Percentiles rank a stretch among this genome's conserved stretches.
phyloP scores from a whole-genome alignment of 371 early-diverging fungal species.

The Circinella minor region DNA sequence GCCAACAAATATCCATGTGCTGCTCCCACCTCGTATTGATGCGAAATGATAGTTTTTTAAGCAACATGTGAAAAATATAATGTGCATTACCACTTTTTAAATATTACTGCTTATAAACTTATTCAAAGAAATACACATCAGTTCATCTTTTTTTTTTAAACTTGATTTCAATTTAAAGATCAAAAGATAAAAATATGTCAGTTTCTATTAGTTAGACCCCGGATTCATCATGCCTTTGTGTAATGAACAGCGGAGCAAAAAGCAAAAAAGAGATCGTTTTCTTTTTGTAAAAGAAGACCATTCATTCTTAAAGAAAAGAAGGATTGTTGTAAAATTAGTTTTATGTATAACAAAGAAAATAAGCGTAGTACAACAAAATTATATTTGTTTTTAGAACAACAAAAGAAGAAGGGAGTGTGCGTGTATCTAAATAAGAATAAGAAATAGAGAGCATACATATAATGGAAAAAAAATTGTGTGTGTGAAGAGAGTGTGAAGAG shows the following conservation, averaged over 20 bases:
- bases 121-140: conserved; percentile 4
- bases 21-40: conserved; percentile 14
- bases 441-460: not conserved
- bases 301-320: no score
- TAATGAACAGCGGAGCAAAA: no score
- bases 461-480: not conserved
- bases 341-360: not conserved
- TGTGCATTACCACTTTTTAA: not conserved
- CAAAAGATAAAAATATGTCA: no score
- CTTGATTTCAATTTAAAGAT: no score
- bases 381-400: not conserved
- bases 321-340: not conserved
- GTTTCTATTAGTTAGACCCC: not conserved
- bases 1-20: conserved; percentile 18
- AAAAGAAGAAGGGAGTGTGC: not conserved
- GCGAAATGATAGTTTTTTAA: not conserved
- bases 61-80: conserved; percentile 10
- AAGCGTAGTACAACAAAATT: conserved; percentile 8
- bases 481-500: conserved; percentile 1
- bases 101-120: conserved; percentile 2
- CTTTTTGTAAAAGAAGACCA: no score
- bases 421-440: not conserved
- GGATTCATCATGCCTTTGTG: not conserved
- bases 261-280: not conserved
- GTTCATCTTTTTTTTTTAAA: not conserved